Percentiles rank a stretch among this genome's conserved stretches.
phyloP scores from a whole-genome alignment of 345 rosid genomes.

The Populus pruinosa region DNA sequence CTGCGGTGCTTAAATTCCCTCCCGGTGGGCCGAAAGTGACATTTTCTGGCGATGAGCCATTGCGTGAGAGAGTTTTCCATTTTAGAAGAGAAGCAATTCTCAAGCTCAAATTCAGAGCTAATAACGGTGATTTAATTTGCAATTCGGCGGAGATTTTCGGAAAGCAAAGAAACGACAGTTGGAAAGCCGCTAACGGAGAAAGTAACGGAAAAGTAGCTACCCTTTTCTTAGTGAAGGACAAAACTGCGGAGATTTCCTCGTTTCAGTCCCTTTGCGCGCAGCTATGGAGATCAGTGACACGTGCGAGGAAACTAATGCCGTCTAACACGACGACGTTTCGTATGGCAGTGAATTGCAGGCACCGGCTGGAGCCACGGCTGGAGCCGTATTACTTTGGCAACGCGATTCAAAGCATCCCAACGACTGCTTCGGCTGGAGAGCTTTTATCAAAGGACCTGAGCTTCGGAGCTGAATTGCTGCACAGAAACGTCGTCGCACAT shows the following conservation, averaged over 20 bases:
- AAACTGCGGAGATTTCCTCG: constrained; percentile 70
- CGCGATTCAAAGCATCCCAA: constrained; percentile 94
- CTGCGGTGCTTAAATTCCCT: constrained; percentile 62
- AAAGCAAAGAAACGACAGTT: constrained; percentile 49
- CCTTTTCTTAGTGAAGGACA: neutral
- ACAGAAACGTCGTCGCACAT: constrained; percentile 77
- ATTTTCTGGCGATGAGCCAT: constrained; percentile 62
- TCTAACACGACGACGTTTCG: constrained; percentile 73
- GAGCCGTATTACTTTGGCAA: constrained; percentile 81
- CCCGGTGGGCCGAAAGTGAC: constrained; percentile 71
- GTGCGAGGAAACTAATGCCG: constrained; percentile 61
- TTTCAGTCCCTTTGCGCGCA: constrained; percentile 86
- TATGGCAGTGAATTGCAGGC: constrained; percentile 95
- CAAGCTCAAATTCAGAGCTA: constrained; percentile 59
- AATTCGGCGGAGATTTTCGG: constrained; percentile 38
- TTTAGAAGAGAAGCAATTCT: constrained; percentile 71
- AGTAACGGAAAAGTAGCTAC: constrained; percentile 31
- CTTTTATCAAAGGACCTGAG: constrained; percentile 54
- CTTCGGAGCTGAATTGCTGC: constrained; percentile 65
- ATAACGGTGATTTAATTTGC: constrained; percentile 14
- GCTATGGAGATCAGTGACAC: constrained; percentile 83
- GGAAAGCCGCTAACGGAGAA: constrained; percentile 45
- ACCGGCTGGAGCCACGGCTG: constrained; percentile 70
- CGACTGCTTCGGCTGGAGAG: constrained; percentile 48
- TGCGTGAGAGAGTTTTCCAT: constrained; percentile 82